Conservation (phyloP, 78 protist genomes). For the Tieghemostelium lacteum region DNA sequence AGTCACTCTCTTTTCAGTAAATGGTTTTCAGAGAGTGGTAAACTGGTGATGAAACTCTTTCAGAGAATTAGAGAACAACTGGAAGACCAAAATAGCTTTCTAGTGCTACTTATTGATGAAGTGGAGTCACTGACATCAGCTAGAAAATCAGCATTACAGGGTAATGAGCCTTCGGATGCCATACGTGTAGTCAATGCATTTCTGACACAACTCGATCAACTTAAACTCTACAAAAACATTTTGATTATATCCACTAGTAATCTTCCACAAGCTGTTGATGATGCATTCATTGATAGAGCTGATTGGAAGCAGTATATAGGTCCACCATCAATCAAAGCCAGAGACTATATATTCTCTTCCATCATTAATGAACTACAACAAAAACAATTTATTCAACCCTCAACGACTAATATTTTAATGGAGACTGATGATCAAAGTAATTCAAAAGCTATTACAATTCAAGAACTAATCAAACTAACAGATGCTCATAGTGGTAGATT, state of each 20-base stretch:
- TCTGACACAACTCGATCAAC: constrained; percentile 96
- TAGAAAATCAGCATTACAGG: constrained; percentile 83
- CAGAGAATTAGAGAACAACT: constrained; percentile 75
- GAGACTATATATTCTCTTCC: constrained; percentile 81
- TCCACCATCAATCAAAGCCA: constrained; percentile 84
- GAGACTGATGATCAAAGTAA: no score
- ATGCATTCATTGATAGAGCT: constrained; percentile 97
- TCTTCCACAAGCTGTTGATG: constrained; percentile 86
- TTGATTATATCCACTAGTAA: constrained; percentile 95
- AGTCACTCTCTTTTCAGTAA: constrained; percentile 95
- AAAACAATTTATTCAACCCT: not conserved
- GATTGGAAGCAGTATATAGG: constrained; percentile 95
- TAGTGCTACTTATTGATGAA: constrained; percentile 87
- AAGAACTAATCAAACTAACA: not conserved
- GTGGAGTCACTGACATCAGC: constrained; percentile 97
- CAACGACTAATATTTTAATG: not conserved
- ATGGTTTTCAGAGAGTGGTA: constrained; percentile 98
- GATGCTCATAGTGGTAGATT: constrained; percentile 87
- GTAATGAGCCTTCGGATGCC: constrained; percentile 97
- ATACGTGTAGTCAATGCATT: constrained; percentile 98
- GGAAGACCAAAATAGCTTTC: constrained; percentile 78
- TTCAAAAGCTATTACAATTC: no score
- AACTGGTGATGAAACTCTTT: constrained; percentile 94
- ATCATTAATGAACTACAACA: constrained; percentile 71
- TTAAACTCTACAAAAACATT: constrained; percentile 84